phyloP scores from a whole-genome alignment of 805 yeast genomes.

The Metschnikowia colocasiae region DNA sequence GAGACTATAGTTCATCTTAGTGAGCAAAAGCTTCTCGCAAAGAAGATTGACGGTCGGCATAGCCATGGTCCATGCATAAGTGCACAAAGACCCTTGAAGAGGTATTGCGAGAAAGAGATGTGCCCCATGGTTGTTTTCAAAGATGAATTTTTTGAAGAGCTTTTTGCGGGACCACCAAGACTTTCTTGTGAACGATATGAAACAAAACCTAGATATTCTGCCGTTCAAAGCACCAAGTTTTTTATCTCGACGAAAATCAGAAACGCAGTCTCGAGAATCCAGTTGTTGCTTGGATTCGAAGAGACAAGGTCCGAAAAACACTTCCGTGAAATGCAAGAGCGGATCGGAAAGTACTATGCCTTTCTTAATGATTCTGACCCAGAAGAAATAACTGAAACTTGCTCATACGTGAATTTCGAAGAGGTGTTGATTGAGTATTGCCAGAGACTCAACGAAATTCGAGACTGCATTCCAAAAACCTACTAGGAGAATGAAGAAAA shows the following conservation, averaged over 20 bases:
- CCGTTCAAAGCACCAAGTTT: not conserved
- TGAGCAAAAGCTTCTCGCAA: not conserved
- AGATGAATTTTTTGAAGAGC: not conserved
- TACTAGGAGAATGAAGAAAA: not conserved
- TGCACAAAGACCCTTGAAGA: constrained; percentile 3
- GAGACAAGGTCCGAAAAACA: not conserved
- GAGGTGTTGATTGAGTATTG: not conserved
- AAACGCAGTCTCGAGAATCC: not conserved
- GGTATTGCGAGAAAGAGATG: not conserved
- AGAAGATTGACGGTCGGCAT: not conserved
- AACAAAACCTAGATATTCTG: not conserved
- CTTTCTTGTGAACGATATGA: not conserved
- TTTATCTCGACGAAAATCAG: not conserved
- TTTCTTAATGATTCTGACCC: not conserved
- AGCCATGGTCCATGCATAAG: not conserved
- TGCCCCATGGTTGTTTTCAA: constrained; percentile 1
- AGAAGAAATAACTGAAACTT: not conserved
- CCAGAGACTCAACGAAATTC: not conserved
- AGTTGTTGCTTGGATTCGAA: not conserved
- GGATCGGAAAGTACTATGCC: not conserved
- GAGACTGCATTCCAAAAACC: not conserved
- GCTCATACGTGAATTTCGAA: not conserved
- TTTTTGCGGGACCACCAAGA: not conserved
- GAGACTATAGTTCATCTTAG: not conserved
- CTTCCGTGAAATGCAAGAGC: not conserved